Conservation (phyloP, 805 yeast species). For the Candida ortonii region DNA sequence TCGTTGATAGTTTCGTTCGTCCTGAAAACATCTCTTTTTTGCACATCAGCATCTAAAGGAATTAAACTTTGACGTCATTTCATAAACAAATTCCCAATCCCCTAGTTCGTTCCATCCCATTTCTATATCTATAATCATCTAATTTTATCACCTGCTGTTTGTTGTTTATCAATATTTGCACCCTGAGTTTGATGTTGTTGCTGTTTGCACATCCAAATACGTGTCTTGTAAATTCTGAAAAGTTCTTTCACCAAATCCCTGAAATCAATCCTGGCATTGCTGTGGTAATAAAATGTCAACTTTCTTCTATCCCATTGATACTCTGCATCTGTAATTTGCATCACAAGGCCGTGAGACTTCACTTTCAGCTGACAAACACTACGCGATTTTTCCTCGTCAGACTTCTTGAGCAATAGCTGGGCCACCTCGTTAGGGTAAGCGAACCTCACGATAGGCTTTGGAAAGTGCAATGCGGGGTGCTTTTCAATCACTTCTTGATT, state of each 20-base stretch:
- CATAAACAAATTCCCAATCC: too few species aligned
- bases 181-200: slow-evolving; percentile 9
- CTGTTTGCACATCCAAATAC: slow-evolving; percentile 77
- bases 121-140: slow-evolving; percentile 9
- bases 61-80: too few species aligned
- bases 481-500: slow-evolving; percentile 34
- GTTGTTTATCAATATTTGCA: not conserved
- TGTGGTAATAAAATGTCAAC: slow-evolving; percentile 69
- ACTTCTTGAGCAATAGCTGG: slow-evolving; percentile 54
- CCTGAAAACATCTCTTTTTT: too few species aligned
- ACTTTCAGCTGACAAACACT: slow-evolving; percentile 58
- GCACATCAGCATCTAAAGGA: too few species aligned
- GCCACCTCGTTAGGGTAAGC: slow-evolving; percentile 62
- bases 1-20: too few species aligned
- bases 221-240: slow-evolving; percentile 70
- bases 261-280: slow-evolving; percentile 68
- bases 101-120: too few species aligned
- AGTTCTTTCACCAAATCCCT: slow-evolving; percentile 73
- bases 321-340: slow-evolving; percentile 74
- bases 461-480: slow-evolving; percentile 55
- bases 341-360: slow-evolving; percentile 44
- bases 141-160: not conserved
- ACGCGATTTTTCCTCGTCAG: slow-evolving; percentile 70
- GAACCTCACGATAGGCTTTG: slow-evolving; percentile 61
- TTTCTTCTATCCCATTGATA: slow-evolving; percentile 84